These are phyloP conservation scores for Amyloporia xantha DNA, from an alignment of 768 basidiomycete species.

Conservation along the genomic window DNA sequence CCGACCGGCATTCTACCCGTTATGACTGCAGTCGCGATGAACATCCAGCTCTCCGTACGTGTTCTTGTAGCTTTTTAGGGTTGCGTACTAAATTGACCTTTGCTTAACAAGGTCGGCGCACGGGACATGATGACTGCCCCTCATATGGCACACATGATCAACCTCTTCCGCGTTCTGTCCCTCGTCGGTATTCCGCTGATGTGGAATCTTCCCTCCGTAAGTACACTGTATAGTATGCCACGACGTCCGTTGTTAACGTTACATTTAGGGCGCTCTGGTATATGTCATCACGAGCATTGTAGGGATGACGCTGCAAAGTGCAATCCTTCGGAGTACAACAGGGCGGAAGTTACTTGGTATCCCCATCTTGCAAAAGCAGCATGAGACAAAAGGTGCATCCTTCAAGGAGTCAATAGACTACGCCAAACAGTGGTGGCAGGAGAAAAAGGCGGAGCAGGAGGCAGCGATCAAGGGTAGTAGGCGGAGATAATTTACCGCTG, in stretches of 20 bases:
- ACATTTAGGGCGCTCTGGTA: slow-evolving; percentile 46
- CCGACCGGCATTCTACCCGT: slow-evolving; percentile 72
- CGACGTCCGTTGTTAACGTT: not conserved
- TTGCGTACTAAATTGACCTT: slow-evolving; percentile 1
- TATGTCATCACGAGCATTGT: slow-evolving; percentile 49
- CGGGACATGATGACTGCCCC: slow-evolving; percentile 43
- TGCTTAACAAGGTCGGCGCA: slow-evolving; percentile 42
- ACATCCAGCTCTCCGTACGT: slow-evolving; percentile 64
- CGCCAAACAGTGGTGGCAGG: slow-evolving; percentile 14
- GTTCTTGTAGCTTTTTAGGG: not conserved
- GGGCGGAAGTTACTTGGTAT: slow-evolving; percentile 36
- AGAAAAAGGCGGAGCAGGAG: slow-evolving; percentile 10
- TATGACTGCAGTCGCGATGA: slow-evolving; percentile 49
- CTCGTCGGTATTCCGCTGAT: slow-evolving; percentile 44
- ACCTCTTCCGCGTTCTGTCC: slow-evolving; percentile 54
- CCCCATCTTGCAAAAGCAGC: slow-evolving; percentile 17
- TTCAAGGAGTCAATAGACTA: slow-evolving; percentile 20
- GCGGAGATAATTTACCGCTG: not conserved
- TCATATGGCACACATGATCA: slow-evolving; percentile 61
- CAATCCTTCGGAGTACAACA: slow-evolving; percentile 34
- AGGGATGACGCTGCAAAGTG: slow-evolving; percentile 41
- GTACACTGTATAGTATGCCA: slow-evolving; percentile 21
- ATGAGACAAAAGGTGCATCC: slow-evolving; percentile 19
- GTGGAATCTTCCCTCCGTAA: slow-evolving; percentile 58
- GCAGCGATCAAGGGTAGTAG: not conserved